Evolutionary conservation across 208 protist species (phyloP), one percentile per base, ranked within the genome.

Genomic region (Leishmania braziliensis): DNA sequence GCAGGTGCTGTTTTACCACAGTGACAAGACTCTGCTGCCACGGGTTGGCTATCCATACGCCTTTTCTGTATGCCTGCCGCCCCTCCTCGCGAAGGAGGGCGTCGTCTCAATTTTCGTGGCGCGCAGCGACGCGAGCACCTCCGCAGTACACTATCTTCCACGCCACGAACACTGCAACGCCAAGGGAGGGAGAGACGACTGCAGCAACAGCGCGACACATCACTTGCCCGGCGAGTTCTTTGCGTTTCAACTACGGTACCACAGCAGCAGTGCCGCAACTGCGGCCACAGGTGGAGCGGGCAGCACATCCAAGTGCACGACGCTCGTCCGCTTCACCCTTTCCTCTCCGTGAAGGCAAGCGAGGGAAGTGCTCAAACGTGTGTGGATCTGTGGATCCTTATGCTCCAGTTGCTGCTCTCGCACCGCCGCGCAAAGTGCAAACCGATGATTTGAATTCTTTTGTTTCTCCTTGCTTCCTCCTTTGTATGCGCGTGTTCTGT

Each of bases 1-100:
- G 58, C 78, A 81, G 29, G 75, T 84, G 51, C 78, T 86, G 36
- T 90, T 86, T 53, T 80, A 86, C 53, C 74, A 82, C 75, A 82
- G 72, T 60, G 79, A 85, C 73, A 88, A 86, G 79, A 81, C 82
- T 29, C 73, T 88, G 66, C 82, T 75, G 23, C 85, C 84, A 3
- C 56, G 81, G 18, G 80, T 78, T 16, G 84, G 84, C 56, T 88
- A 84, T 63, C 84, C 84, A 12, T 88, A 70, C 63, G 63, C 65
- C 3, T 88, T 88, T 54, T 80, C 77, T 6, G 54, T 83, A 20
- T 80, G 79, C 29, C 66, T 90, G 60, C 84, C 86, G 6, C 78
- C 78, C 10, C 75, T 80, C 33, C 74, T 80, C 53, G 65, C 82
- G 56, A 77, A 66, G 63, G 75, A 80, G 23, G 74, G 69, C 10